Conservation (phyloP, 495 filamentous ascomycete genomes). For the Evansstolkia leycettana region DNA sequence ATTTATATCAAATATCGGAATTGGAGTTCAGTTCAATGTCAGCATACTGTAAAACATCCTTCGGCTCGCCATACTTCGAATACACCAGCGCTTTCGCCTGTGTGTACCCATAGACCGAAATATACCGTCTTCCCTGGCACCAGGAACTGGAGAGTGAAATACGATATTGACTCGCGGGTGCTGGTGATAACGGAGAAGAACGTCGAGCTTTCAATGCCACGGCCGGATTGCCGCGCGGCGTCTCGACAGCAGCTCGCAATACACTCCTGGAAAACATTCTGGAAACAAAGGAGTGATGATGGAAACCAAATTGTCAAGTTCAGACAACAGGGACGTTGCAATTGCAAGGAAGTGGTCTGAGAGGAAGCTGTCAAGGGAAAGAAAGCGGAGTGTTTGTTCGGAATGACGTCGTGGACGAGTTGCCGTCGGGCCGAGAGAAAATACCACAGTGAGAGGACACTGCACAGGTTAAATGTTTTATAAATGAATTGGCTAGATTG, state of each 20-base stretch:
- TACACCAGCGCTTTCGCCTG: slow-evolving; percentile 89
- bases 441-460: too few species aligned
- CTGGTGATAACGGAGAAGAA: slow-evolving; percentile 5
- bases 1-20: not conserved
- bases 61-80: slow-evolving; percentile 71
- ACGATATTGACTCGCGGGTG: slow-evolving; percentile 19
- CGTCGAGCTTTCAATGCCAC: slow-evolving; percentile 5
- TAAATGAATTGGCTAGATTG: too few species aligned
- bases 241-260: slow-evolving; percentile 11
- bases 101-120: slow-evolving; percentile 90
- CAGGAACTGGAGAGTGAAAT: slow-evolving; percentile 1
- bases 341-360: too few species aligned
- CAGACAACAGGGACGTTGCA: too few species aligned
- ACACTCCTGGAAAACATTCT: slow-evolving; percentile 27
- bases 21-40: not conserved
- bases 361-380: not conserved
- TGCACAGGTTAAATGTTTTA: too few species aligned
- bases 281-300: not conserved
- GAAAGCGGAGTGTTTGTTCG: too few species aligned
- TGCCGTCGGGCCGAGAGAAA: too few species aligned
- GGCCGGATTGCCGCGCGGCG: slow-evolving; percentile 4
- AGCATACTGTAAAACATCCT: slow-evolving; percentile 59
- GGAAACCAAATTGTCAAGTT: too few species aligned
- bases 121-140: slow-evolving; percentile 18
- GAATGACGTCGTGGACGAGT: too few species aligned